A percentile compares a stretch with the other conserved stretches of the same genome.
Conservation (phyloP, 371 early-diverging fungal genomes). For the Phascolomyces articulosus region DNA sequence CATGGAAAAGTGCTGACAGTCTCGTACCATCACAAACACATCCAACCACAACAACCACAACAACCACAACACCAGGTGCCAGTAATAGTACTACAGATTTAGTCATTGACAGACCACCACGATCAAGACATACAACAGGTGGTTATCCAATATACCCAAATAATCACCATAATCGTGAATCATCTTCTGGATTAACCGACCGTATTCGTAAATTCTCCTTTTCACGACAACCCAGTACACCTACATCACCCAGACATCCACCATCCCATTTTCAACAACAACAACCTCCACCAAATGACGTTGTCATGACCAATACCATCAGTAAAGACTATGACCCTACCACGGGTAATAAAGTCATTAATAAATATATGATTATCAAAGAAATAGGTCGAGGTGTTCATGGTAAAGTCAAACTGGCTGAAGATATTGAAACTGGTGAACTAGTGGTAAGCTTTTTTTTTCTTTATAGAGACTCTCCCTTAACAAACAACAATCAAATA, state of each 20-base stretch:
- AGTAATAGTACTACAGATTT: constrained; percentile 1
- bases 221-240: constrained; percentile 18
- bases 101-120: not conserved
- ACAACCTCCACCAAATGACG: constrained; percentile 8
- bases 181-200: constrained; percentile 8
- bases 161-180: not conserved
- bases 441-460: constrained; percentile 69
- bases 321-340: constrained; percentile 78
- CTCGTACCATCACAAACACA: constrained; percentile 9
- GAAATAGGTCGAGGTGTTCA: constrained; percentile 96
- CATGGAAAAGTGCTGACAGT: constrained; percentile 35
- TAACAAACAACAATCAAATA: too few species aligned
- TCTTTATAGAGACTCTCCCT: too few species aligned
- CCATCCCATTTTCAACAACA: not conserved
- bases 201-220: constrained; percentile 23
- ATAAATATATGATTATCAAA: constrained; percentile 87
- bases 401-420: constrained; percentile 93
- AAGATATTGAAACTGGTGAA: constrained; percentile 77
- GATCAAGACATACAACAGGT: constrained; percentile 3
- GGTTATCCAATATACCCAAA: constrained; percentile 4
- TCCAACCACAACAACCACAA: constrained; percentile 29
- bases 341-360: constrained; percentile 92
- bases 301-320: constrained; percentile 66
- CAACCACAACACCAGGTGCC: not conserved
- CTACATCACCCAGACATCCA: constrained; percentile 16